Conservation (phyloP, 2,329 filamentous ascomycete genomes). For the Sclerotinia sclerotiorum region DNA sequence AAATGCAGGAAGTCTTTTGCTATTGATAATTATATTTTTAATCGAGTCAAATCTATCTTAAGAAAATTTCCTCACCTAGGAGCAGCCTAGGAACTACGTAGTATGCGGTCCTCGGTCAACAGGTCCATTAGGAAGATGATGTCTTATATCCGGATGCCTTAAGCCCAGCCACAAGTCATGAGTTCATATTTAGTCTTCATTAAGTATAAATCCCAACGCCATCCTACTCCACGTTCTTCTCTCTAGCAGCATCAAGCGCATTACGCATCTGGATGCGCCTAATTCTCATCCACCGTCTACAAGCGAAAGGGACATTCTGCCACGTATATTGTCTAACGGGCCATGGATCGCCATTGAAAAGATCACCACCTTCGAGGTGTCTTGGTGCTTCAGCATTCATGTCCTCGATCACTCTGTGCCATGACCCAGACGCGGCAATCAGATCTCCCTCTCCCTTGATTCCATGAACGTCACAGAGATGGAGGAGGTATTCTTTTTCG, state of each 20-base stretch:
- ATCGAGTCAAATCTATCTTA: background rate
- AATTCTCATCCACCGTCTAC: no score
- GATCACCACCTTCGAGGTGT: background rate
- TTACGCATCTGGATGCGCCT: no score
- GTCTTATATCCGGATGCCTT: no score
- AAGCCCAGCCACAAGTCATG: no score
- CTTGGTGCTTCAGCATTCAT: background rate
- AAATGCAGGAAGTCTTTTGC: background rate
- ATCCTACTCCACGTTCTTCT: no score
- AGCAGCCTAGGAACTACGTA: background rate
- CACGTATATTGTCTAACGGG: background rate
- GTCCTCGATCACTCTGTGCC: rapidly evolving
- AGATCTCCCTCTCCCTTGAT: background rate
- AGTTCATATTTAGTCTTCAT: background rate
- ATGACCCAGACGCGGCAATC: background rate
- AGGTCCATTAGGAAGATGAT: background rate
- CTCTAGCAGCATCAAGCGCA: no score
- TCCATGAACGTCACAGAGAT: background rate
- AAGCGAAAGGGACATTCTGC: rapidly evolving
- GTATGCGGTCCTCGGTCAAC: background rate
- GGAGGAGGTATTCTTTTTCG: background rate
- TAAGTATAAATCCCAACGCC: no score
- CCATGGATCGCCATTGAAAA: background rate
- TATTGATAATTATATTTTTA: background rate
- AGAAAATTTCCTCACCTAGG: background rate